These are phyloP conservation scores for Albugo laibachii DNA, from an alignment of 352 stramenopile species.

Conservation along the genomic window DNA sequence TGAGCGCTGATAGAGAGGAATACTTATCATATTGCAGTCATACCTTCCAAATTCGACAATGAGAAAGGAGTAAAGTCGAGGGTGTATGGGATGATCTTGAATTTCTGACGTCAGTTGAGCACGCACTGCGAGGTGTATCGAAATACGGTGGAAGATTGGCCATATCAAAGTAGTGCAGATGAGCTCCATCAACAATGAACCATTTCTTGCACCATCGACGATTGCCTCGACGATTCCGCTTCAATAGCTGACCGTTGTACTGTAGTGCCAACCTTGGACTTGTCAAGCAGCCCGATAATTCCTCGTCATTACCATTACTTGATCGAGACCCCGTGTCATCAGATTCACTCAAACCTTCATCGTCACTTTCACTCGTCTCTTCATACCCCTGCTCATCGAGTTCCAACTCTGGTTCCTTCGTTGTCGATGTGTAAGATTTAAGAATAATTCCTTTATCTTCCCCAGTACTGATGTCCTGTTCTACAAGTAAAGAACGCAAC, in stretches of 20 bases:
- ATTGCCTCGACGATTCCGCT: constrained; percentile 47
- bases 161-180: constrained; percentile 29
- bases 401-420: constrained; percentile 26
- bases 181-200: constrained; percentile 44
- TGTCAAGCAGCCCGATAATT: too few relatives aligned
- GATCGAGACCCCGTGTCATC: constrained; percentile 8
- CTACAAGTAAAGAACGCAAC: too few relatives aligned
- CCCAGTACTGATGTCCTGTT: too few relatives aligned
- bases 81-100: too few relatives aligned
- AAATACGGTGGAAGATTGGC: background rate
- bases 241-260: constrained; percentile 25
- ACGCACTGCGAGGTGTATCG: too few relatives aligned
- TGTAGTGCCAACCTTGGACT: background rate
- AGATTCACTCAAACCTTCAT: constrained; percentile 29
- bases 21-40: background rate
- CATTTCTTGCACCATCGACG: constrained; percentile 50
- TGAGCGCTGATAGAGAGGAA: background rate
- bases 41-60: constrained; percentile 64
- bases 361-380: constrained; percentile 23
- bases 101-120: too few relatives aligned
- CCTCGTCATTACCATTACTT: too few relatives aligned
- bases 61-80: constrained; percentile 38
- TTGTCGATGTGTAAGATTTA: too few relatives aligned
- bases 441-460: too few relatives aligned
- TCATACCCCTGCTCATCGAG: constrained; percentile 24